phyloP scores from a whole-genome alignment of 768 basidiomycete genomes.

The Termitomyces sp. region DNA sequence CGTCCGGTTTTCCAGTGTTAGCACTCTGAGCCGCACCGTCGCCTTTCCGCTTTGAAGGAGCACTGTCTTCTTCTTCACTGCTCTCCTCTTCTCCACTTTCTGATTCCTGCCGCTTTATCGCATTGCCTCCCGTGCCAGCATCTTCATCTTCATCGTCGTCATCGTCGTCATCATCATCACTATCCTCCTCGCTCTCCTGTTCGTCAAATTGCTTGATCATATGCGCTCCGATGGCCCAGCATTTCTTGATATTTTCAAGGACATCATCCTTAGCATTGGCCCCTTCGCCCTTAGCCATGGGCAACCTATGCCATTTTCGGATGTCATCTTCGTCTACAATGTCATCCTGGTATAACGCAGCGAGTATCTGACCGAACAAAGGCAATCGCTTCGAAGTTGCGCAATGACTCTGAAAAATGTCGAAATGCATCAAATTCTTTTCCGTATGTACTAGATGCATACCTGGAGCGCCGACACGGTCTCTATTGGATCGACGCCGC shows the following conservation, averaged over 20 bases:
- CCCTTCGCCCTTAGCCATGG: conserved; percentile 51
- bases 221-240: conserved; percentile 65
- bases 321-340: conserved; percentile 89
- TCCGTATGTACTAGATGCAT: conserved; percentile 11
- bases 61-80: not conserved
- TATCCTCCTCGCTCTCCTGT: conserved; percentile 39
- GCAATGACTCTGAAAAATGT: conserved; percentile 52
- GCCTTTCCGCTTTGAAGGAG: not conserved
- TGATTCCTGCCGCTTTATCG: not conserved
- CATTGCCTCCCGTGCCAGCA: not conserved
- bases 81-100: not conserved
- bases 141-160: not conserved
- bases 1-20: not conserved
- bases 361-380: conserved; percentile 83
- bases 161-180: conserved; percentile 8
- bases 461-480: conserved; percentile 81
- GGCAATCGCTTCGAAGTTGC: conserved; percentile 58
- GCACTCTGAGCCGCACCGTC: not conserved
- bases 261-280: conserved; percentile 31
- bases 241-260: conserved; percentile 58
- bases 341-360: conserved; percentile 87
- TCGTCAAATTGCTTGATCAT: conserved; percentile 84
- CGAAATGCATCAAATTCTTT: not conserved
- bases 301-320: conserved; percentile 75
- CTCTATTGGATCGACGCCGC: conserved; percentile 80